These are phyloP conservation scores for Saksenaea oblongispora DNA, from an alignment of 371 early-diverging fungal genomes.

Conservation along the genomic window DNA sequence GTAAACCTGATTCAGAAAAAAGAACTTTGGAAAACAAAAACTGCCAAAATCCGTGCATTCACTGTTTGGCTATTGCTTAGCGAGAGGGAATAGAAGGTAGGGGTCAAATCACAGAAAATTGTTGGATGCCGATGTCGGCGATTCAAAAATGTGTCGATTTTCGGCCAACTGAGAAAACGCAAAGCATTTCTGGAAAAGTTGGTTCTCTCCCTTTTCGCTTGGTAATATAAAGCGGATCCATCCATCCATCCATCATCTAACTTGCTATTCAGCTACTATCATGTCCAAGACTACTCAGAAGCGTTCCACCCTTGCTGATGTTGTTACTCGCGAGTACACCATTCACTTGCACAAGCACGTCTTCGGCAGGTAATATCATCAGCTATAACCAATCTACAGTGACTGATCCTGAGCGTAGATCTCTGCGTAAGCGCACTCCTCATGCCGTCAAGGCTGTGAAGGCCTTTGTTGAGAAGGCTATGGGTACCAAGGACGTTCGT, in stretches of 20 bases:
- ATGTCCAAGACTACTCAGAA: conserved; percentile 17
- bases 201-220: not conserved
- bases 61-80: too few relatives aligned
- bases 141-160: too few relatives aligned
- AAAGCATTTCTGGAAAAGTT: too few relatives aligned
- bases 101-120: too few relatives aligned
- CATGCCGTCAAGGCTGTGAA: conserved; percentile 87
- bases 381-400: too few relatives aligned
- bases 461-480: conserved; percentile 77
- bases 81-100: too few relatives aligned
- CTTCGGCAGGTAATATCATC: conserved; percentile 37
- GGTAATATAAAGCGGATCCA: not conserved
- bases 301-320: conserved; percentile 23
- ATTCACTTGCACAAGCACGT: conserved; percentile 90
- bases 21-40: too few relatives aligned
- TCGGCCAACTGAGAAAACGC: too few relatives aligned
- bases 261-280: conserved; percentile 1
- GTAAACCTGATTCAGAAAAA: too few relatives aligned
- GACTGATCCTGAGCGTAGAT: conserved; percentile 14
- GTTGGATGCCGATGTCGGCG: too few relatives aligned
- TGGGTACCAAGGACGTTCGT: conserved; percentile 86
- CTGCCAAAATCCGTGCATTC: too few relatives aligned
- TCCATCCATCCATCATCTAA: conserved; percentile 17
- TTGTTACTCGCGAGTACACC: conserved; percentile 48
- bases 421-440: conserved; percentile 94